phyloP scores from a whole-genome alignment of 805 yeast species.

The Candida namnaoensis region DNA sequence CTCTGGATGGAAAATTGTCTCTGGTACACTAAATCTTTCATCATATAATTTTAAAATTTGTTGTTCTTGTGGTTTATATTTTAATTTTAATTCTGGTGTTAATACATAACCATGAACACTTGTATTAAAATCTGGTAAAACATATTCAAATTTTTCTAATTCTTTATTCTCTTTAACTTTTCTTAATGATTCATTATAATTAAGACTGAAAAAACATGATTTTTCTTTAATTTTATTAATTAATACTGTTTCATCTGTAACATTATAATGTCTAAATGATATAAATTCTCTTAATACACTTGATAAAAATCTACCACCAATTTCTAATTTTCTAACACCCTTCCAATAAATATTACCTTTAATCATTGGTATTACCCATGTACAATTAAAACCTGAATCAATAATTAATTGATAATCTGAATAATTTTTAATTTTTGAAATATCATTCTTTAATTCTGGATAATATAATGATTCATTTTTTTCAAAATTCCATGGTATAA shows the following conservation, averaged over 20 bases:
- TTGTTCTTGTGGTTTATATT: conserved; percentile 33
- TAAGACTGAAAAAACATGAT: conserved; percentile 57
- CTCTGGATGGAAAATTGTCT: conserved; percentile 78
- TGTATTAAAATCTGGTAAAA: conserved; percentile 81
- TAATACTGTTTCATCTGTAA: conserved; percentile 81
- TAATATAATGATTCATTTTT: conserved; percentile 18
- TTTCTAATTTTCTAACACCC: conserved; percentile 69
- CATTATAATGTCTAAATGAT: conserved; percentile 87
- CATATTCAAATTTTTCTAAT: conserved; percentile 48
- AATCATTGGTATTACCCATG: conserved; percentile 80
- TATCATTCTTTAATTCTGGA: conserved; percentile 12
- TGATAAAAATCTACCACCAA: conserved; percentile 81
- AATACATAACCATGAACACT: conserved; percentile 68
- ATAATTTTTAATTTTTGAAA: conserved; percentile 14
- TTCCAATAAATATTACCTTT: conserved; percentile 70
- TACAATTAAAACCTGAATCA: conserved; percentile 83
- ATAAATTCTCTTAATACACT: conserved; percentile 79
- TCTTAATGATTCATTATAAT: conserved; percentile 40
- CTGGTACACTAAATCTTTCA: conserved; percentile 87
- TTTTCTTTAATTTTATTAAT: conserved; percentile 82
- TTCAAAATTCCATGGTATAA: conserved; percentile 52
- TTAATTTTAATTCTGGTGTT: conserved; percentile 20
- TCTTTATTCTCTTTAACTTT: conserved; percentile 9
- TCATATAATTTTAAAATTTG: conserved; percentile 67
- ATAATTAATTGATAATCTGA: conserved; percentile 70